Evolutionary conservation across 2,329 filamentous ascomycete genomes (phyloP).

Genomic region (Calycina marina): DNA sequence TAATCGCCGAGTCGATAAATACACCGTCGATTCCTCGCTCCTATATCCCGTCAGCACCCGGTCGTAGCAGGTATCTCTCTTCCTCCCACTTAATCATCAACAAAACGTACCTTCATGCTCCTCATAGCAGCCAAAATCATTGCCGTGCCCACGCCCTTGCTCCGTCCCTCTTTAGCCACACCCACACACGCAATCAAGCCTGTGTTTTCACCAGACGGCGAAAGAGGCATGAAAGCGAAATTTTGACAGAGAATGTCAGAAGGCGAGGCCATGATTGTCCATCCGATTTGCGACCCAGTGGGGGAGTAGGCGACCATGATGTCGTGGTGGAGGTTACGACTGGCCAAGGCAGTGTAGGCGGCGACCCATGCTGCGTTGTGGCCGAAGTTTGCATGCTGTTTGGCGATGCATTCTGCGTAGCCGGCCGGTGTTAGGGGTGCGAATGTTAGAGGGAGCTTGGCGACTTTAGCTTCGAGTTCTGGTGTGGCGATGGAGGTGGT

Average conservation of each 20-base stretch:
- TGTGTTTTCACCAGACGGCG: slow-evolving; percentile 24
- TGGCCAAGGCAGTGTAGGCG: slow-evolving; percentile 25
- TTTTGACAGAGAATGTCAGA: slow-evolving; percentile 20
- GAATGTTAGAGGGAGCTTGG: slow-evolving; percentile 24
- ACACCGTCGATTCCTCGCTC: slow-evolving; percentile 26
- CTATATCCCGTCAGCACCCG: too few species aligned
- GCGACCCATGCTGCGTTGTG: slow-evolving; percentile 28
- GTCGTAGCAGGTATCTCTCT: too few species aligned
- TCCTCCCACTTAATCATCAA: too few species aligned
- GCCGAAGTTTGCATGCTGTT: slow-evolving; percentile 26
- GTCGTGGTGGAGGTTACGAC: slow-evolving; percentile 23
- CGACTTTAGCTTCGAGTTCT: slow-evolving; percentile 24
- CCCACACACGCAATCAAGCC: slow-evolving; percentile 31
- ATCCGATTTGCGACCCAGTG: slow-evolving; percentile 26
- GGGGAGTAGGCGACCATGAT: slow-evolving; percentile 28
- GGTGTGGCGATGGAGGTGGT: slow-evolving; percentile 22
- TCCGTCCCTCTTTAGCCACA: slow-evolving; percentile 25
- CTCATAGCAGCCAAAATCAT: slow-evolving; percentile 29
- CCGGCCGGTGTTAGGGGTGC: slow-evolving; percentile 23
- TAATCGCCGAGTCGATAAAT: slow-evolving; percentile 29
- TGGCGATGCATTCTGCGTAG: slow-evolving; percentile 25
- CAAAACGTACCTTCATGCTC: slow-evolving; percentile 24
- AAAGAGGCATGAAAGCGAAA: slow-evolving; percentile 28
- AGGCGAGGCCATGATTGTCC: slow-evolving; percentile 29
- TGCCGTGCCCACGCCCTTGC: slow-evolving; percentile 27